phyloP scores from a whole-genome alignment of 768 basidiomycete genomes.

The Gloeopeniophorella convolvens region DNA sequence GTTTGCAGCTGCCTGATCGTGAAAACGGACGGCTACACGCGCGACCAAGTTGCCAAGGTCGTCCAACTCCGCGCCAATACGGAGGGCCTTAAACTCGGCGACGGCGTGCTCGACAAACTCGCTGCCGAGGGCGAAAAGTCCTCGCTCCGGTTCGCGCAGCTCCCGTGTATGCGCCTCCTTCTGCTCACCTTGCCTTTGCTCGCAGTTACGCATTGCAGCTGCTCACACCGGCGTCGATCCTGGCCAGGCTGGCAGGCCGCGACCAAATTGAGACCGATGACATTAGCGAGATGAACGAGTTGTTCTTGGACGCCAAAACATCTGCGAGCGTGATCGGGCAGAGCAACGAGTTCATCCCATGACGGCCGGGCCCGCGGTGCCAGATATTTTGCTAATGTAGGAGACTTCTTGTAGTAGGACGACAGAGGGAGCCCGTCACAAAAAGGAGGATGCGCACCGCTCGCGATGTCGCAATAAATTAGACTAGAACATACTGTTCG shows the following conservation, averaged over 20 bases:
- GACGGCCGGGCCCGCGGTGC: neutral
- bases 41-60: slow-evolving; percentile 81
- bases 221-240: slow-evolving; percentile 84
- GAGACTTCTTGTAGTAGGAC: too few species aligned
- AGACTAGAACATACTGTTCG: neutral
- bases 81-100: slow-evolving; percentile 73
- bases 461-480: slow-evolving; percentile 1
- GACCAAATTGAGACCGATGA: slow-evolving; percentile 82
- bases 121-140: slow-evolving; percentile 77
- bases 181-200: slow-evolving; percentile 9
- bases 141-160: slow-evolving; percentile 83
- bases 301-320: slow-evolving; percentile 93
- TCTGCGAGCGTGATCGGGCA: slow-evolving; percentile 25
- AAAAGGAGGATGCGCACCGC: neutral
- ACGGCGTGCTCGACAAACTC: slow-evolving; percentile 72
- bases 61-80: slow-evolving; percentile 80
- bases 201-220: slow-evolving; percentile 84
- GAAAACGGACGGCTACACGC: slow-evolving; percentile 77
- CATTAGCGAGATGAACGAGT: slow-evolving; percentile 85
- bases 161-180: neutral
- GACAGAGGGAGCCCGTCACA: too few species aligned
- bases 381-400: neutral
- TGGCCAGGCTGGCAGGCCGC: slow-evolving; percentile 72
- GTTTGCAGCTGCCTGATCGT: slow-evolving; percentile 84
- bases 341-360: slow-evolving; percentile 4